These are phyloP conservation scores for Serendipita vermifera DNA, from an alignment of 768 basidiomycete species.

Conservation along the genomic window DNA sequence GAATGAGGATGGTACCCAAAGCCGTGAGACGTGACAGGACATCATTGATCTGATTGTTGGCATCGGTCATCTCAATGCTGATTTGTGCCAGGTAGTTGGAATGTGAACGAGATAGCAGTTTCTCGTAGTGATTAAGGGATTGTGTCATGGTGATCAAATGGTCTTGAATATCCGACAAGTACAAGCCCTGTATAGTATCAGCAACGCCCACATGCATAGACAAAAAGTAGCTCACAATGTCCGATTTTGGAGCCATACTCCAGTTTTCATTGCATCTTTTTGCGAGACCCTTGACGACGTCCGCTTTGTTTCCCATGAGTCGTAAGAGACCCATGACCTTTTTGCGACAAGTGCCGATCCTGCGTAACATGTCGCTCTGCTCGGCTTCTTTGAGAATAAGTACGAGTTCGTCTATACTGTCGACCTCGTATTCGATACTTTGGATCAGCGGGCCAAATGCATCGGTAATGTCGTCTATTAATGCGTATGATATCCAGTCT, in stretches of 20 bases:
- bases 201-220: not conserved
- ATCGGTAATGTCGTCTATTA: slow-evolving; percentile 99
- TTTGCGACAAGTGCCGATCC: slow-evolving; percentile 96
- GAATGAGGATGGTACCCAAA: slow-evolving; percentile 92
- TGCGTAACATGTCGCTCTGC: slow-evolving; percentile 94
- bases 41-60: slow-evolving; percentile 99
- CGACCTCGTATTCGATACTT: slow-evolving; percentile 97
- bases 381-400: slow-evolving; percentile 90
- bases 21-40: slow-evolving; percentile 95
- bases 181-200: slow-evolving; percentile 52
- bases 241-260: slow-evolving; percentile 94
- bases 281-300: slow-evolving; percentile 96
- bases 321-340: slow-evolving; percentile 97
- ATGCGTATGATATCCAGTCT: slow-evolving; percentile 98
- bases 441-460: slow-evolving; percentile 98
- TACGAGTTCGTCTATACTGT: slow-evolving; percentile 96
- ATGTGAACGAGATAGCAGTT: slow-evolving; percentile 95
- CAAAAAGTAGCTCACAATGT: slow-evolving; percentile 52
- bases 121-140: slow-evolving; percentile 98
- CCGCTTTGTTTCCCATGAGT: slow-evolving; percentile 98
- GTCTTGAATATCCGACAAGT: slow-evolving; percentile 93
- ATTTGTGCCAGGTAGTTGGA: slow-evolving; percentile 99
- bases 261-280: slow-evolving; percentile 98
- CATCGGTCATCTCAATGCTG: slow-evolving; percentile 99
- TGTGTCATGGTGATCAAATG: slow-evolving; percentile 99